These are phyloP conservation scores for Ambrosia trifida DNA, from an alignment of 129 eudicot species.

Conservation along the genomic window DNA sequence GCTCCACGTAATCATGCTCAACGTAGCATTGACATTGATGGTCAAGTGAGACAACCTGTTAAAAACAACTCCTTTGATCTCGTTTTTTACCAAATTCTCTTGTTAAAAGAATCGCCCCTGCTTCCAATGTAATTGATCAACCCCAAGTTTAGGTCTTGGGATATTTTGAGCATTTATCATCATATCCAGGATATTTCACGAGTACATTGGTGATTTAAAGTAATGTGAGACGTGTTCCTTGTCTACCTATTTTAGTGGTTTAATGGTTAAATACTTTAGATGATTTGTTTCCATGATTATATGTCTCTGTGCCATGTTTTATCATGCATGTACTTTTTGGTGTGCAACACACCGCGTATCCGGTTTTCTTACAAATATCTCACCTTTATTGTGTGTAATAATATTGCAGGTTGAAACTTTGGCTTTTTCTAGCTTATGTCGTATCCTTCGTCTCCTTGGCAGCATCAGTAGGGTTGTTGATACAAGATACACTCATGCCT, in stretches of 20 bases:
- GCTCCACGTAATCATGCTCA: too few species aligned
- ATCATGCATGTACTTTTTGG: background rate
- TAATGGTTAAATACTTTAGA: background rate
- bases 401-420: slow-evolving; percentile 83
- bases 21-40: too few species aligned
- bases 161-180: background rate
- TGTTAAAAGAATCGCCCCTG: too few species aligned
- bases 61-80: too few species aligned
- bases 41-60: too few species aligned
- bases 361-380: slow-evolving; percentile 16
- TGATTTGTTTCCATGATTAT: background rate
- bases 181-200: background rate
- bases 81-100: too few species aligned
- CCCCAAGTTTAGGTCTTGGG: background rate
- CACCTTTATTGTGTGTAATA: slow-evolving; percentile 13
- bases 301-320: background rate
- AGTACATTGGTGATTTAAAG: background rate
- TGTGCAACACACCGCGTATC: background rate
- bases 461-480: slow-evolving; percentile 88
- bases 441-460: slow-evolving; percentile 94
- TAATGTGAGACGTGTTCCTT: background rate
- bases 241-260: background rate
- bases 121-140: too few species aligned
- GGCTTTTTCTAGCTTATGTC: slow-evolving; percentile 97
- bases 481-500: slow-evolving; percentile 80